A percentile compares a stretch with the other conserved stretches of the same genome.
Conservation (phyloP, 164 flowering plant species). For the Liquidambar formosana region DNA sequence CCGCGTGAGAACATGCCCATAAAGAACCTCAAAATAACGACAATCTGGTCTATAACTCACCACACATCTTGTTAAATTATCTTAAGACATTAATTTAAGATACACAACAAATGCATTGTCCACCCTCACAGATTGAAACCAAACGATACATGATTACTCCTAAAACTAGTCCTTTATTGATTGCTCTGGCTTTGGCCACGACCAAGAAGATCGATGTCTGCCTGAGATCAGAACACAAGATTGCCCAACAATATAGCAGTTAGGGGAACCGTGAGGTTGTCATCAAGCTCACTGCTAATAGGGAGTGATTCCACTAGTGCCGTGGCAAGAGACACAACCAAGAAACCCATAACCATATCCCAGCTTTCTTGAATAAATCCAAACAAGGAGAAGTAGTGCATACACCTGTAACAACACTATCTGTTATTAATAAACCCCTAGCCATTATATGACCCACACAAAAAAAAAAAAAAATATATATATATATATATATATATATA, state of each 20-base stretch:
- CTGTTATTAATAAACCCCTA: background rate
- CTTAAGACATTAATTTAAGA: background rate
- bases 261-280: slow-evolving; percentile 83
- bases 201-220: background rate
- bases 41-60: background rate
- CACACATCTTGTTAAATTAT: background rate
- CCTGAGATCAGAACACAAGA: slow-evolving; percentile 44
- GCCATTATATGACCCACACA: too few species aligned
- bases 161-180: background rate
- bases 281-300: slow-evolving; percentile 77
- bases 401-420: slow-evolving; percentile 51
- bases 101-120: background rate
- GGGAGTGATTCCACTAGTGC: slow-evolving; percentile 91
- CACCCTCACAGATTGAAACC: background rate
- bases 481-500: too few species aligned
- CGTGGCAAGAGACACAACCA: slow-evolving; percentile 63
- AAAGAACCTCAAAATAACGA: too few species aligned
- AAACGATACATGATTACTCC: background rate
- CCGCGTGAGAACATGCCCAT: too few species aligned
- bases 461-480: too few species aligned
- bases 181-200: background rate
- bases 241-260: slow-evolving; percentile 62
- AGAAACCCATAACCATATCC: slow-evolving; percentile 58
- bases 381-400: slow-evolving; percentile 75
- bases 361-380: slow-evolving; percentile 56